phyloP scores from a whole-genome alignment of 2,329 filamentous ascomycete genomes.

The Fusarium brevicatenulatum region DNA sequence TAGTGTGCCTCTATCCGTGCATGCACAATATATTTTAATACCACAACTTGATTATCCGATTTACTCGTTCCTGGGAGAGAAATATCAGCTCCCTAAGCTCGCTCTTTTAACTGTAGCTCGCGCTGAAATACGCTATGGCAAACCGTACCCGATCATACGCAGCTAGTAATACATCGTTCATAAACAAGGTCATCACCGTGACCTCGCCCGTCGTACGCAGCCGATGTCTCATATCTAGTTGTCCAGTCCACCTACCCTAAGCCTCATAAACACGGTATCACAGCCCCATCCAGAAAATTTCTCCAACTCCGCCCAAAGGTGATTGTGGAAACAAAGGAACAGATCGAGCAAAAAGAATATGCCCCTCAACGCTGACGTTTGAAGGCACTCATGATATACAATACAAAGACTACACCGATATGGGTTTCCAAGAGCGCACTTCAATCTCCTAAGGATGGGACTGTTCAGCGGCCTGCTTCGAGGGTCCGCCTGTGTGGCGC shows the following conservation, averaged over 20 bases:
- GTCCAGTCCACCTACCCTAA: constrained; percentile 16
- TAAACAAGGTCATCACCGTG: constrained; percentile 2
- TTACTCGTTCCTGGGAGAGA: constrained; percentile 12
- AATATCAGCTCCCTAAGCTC: constrained; percentile 28
- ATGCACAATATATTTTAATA: constrained; percentile 27
- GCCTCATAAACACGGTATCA: constrained; percentile 36
- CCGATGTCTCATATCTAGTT: constrained; percentile 11
- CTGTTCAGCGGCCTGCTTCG: constrained; percentile 50
- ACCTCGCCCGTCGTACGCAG: constrained; percentile 8
- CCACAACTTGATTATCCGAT: constrained; percentile 7
- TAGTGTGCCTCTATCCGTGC: not conserved
- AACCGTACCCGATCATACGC: constrained; percentile 21
- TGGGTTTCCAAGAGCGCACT: not conserved
- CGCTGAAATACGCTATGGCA: constrained; percentile 31
- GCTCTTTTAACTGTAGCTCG: constrained; percentile 36
- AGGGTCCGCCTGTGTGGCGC: constrained; percentile 46
- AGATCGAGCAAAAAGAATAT: constrained; percentile 21
- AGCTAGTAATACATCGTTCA: constrained; percentile 38
- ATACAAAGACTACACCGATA: constrained; percentile 27
- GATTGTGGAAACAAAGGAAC: constrained; percentile 26
- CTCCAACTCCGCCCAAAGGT: constrained; percentile 32
- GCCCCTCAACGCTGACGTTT: constrained; percentile 24
- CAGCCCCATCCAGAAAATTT: constrained; percentile 25
- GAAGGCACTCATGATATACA: constrained; percentile 38
- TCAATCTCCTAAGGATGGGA: constrained; percentile 21